A percentile compares a stretch with the other conserved stretches of the same genome.
phyloP scores from a whole-genome alignment of 176 grass and related monocot species.

The Dendrocalamus sinicus region DNA sequence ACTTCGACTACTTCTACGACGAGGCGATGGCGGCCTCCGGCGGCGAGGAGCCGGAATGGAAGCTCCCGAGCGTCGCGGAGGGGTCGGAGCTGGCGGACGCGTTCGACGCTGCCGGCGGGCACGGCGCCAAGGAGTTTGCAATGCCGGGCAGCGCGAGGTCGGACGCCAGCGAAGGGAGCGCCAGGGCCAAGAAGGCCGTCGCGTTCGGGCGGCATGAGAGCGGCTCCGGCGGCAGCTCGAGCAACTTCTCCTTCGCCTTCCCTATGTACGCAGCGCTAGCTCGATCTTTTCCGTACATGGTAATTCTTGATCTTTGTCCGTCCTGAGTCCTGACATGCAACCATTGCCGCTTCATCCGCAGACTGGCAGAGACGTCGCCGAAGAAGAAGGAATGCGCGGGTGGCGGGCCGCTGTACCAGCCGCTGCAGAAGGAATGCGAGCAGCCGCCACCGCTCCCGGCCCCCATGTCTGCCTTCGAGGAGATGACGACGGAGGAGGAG shows the following conservation, averaged over 20 bases:
- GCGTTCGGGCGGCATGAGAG: constrained; percentile 39
- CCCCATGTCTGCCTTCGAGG: constrained; percentile 31
- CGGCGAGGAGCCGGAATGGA: not conserved
- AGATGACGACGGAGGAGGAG: constrained; percentile 59
- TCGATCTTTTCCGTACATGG: not conserved
- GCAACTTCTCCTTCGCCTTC: constrained; percentile 81
- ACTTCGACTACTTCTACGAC: constrained; percentile 63
- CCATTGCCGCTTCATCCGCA: not conserved
- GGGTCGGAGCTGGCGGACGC: constrained; percentile 5
- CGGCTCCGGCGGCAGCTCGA: constrained; percentile 56
- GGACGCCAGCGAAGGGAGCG: not conserved
- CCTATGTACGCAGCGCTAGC: constrained; percentile 52
- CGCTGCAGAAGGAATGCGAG: constrained; percentile 35
- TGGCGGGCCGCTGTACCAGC: constrained; percentile 30
- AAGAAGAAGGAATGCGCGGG: constrained; percentile 45
- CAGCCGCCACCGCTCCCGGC: not conserved
- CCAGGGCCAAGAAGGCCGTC: not conserved
- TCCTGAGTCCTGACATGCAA: not conserved
- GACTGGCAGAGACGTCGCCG: constrained; percentile 48
- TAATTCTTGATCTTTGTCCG: not conserved
- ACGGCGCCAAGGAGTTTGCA: not conserved
- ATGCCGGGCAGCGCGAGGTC: constrained; percentile 41
- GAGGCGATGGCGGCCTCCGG: constrained; percentile 30
- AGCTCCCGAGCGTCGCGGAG: constrained; percentile 38
- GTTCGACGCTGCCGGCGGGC: not conserved